Conservation (phyloP, 192 early-diverging fungal genomes). For the Coemansia sp. region DNA sequence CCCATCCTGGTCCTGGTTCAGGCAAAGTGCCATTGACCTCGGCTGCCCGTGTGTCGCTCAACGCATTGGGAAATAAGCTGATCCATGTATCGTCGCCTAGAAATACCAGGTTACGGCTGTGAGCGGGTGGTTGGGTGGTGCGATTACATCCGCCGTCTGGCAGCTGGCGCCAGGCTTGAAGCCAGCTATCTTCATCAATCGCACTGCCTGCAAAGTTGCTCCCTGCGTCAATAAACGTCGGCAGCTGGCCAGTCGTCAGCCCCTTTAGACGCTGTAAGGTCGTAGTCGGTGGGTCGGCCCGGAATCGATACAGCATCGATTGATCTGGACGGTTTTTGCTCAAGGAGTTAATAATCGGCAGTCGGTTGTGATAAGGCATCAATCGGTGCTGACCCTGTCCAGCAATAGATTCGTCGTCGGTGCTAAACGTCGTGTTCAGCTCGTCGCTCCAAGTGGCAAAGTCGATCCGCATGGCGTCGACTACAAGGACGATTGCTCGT, state of each 20-base stretch:
- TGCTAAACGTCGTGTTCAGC: slow-evolving; percentile 4
- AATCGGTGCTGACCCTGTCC: not conserved
- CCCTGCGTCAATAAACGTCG: slow-evolving; percentile 77
- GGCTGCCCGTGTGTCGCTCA: slow-evolving; percentile 31
- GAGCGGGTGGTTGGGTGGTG: not conserved
- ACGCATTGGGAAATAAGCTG: slow-evolving; percentile 70
- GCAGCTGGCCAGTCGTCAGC: slow-evolving; percentile 73
- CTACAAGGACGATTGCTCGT: slow-evolving; percentile 61
- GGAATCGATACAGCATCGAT: slow-evolving; percentile 63
- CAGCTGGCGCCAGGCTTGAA: slow-evolving; percentile 54
- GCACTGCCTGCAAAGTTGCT: slow-evolving; percentile 77
- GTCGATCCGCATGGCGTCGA: slow-evolving; percentile 74
- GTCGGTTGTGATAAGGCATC: slow-evolving; percentile 37
- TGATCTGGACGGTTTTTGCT: slow-evolving; percentile 50
- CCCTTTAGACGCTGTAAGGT: slow-evolving; percentile 81
- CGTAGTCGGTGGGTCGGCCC: slow-evolving; percentile 75
- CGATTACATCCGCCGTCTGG: slow-evolving; percentile 1
- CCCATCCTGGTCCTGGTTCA: slow-evolving; percentile 29
- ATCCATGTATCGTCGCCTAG: slow-evolving; percentile 98
- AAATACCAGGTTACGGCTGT: slow-evolving; percentile 60
- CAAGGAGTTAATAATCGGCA: slow-evolving; percentile 52
- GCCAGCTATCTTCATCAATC: slow-evolving; percentile 75
- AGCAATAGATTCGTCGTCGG: not conserved
- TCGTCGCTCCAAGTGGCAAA: slow-evolving; percentile 53
- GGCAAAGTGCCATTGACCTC: slow-evolving; percentile 14